A percentile compares a stretch with the other conserved stretches of the same genome.
Conservation (phyloP, 345 rosid species). For the Pugionium cornutum region DNA sequence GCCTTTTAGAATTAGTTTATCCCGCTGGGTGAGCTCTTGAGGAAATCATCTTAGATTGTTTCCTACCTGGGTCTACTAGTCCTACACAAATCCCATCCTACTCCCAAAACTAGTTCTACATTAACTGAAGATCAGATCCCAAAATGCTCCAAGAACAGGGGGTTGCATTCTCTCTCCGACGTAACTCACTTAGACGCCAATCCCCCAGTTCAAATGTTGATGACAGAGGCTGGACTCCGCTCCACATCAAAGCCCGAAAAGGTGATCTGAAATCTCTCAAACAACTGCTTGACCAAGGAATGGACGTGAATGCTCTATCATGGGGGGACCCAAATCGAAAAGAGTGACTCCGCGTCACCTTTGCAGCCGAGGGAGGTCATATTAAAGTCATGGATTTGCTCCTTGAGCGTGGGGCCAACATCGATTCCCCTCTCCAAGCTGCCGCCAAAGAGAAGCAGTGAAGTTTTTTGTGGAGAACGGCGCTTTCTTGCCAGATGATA, state of each 20-base stretch:
- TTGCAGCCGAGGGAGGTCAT: slow-evolving; percentile 97
- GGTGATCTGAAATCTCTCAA: slow-evolving; percentile 81
- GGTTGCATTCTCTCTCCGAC: slow-evolving; percentile 51
- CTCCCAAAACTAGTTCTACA: slow-evolving; percentile 8
- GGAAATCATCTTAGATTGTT: neutral
- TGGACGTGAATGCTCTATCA: slow-evolving; percentile 79
- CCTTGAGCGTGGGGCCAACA: slow-evolving; percentile 91
- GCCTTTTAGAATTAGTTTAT: slow-evolving; percentile 9
- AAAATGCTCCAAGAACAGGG: slow-evolving; percentile 56
- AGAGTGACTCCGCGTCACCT: slow-evolving; percentile 93
- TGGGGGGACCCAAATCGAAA: slow-evolving; percentile 85
- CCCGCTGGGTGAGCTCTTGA: slow-evolving; percentile 9
- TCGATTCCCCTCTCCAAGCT: slow-evolving; percentile 91
- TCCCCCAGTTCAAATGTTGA: slow-evolving; percentile 54
- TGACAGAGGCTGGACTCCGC: slow-evolving; percentile 92
- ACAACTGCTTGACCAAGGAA: slow-evolving; percentile 74
- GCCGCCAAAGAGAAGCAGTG: slow-evolving; percentile 90
- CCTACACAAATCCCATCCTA: slow-evolving; percentile 1
- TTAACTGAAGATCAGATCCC: neutral
- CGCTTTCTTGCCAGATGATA: slow-evolving; percentile 85
- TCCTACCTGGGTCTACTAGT: slow-evolving; percentile 13
- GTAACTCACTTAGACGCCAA: slow-evolving; percentile 60
- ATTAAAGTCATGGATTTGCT: slow-evolving; percentile 85
- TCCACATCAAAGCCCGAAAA: slow-evolving; percentile 80
- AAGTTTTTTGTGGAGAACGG: slow-evolving; percentile 86